A percentile compares a stretch with the other conserved stretches of the same genome.
Evolutionary conservation across 352 stramenopile genomes (phyloP).

Genomic region (Globisporangium mamillatum): DNA sequence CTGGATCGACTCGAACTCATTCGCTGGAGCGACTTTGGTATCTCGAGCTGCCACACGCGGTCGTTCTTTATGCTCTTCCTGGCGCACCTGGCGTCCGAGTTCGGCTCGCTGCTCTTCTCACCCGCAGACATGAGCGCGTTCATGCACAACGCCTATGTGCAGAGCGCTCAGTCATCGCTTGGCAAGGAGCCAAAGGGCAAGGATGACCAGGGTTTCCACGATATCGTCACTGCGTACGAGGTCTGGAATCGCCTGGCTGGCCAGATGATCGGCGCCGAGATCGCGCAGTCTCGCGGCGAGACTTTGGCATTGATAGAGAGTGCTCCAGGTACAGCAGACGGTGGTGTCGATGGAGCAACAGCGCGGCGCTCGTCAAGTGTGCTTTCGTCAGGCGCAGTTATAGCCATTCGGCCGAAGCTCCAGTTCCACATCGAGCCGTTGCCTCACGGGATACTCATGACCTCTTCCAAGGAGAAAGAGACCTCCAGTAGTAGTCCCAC

Average conservation of each 20-base stretch:
- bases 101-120: conserved; percentile 58
- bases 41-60: conserved; percentile 38
- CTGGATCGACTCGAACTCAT: conserved; percentile 41
- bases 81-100: conserved; percentile 46
- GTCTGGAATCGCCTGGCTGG: conserved; percentile 42
- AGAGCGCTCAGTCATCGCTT: background rate
- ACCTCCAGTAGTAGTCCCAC: background rate
- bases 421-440: conserved; percentile 43
- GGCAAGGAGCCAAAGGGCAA: background rate
- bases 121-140: conserved; percentile 61
- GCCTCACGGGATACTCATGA: conserved; percentile 34
- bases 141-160: conserved; percentile 38
- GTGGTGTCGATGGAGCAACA: background rate
- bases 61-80: conserved; percentile 39
- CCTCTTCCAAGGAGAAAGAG: conserved; percentile 10
- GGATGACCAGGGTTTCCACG: conserved; percentile 17
- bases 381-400: background rate
- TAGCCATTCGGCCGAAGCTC: conserved; percentile 31
- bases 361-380: background rate
- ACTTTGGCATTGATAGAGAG: background rate
- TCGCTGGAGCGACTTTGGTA: conserved; percentile 32
- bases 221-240: conserved; percentile 36
- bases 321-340: background rate
- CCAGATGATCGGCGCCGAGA: conserved; percentile 38
- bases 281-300: conserved; percentile 34